Conservation (phyloP, 805 yeast species). For the Grigorovia yakushimaensis region DNA sequence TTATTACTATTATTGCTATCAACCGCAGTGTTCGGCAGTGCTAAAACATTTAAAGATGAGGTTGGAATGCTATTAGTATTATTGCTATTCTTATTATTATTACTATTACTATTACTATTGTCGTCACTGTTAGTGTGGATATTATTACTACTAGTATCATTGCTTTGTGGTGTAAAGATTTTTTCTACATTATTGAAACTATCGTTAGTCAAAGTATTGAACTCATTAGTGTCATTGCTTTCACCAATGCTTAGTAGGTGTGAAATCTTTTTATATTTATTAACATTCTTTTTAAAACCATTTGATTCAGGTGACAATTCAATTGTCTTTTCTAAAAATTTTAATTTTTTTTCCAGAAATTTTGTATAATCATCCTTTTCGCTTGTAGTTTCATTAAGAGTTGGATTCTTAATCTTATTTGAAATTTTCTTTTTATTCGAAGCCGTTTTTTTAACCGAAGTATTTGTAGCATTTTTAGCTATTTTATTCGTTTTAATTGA, state of each 20-base stretch:
- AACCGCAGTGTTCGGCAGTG: neutral
- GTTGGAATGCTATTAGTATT: neutral
- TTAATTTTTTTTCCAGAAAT: conserved; percentile 46
- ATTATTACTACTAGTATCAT: too few species aligned
- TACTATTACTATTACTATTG: neutral
- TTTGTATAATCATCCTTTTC: conserved; percentile 48
- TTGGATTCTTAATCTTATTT: conserved; percentile 17
- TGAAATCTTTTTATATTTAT: conserved; percentile 31
- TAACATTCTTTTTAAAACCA: conserved; percentile 24
- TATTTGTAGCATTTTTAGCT: neutral
- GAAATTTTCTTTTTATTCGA: neutral
- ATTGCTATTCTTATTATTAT: too few species aligned
- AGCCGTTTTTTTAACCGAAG: neutral
- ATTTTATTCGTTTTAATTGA: neutral
- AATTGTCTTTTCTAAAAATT: conserved; percentile 40
- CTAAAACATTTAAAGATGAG: neutral
- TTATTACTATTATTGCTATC: neutral
- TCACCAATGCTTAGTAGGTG: conserved; percentile 23
- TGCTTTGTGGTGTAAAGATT: neutral
- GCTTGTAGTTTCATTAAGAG: conserved; percentile 18
- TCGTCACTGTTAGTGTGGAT: neutral
- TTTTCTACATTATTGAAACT: neutral
- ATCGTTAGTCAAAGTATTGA: neutral
- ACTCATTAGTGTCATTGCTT: conserved; percentile 2
- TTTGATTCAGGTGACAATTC: conserved; percentile 19